A percentile compares a stretch with the other conserved stretches of the same genome.
These are phyloP conservation scores for Trichoderma endophyticum DNA, from an alignment of 2,329 filamentous ascomycete genomes.

Conservation along the genomic window DNA sequence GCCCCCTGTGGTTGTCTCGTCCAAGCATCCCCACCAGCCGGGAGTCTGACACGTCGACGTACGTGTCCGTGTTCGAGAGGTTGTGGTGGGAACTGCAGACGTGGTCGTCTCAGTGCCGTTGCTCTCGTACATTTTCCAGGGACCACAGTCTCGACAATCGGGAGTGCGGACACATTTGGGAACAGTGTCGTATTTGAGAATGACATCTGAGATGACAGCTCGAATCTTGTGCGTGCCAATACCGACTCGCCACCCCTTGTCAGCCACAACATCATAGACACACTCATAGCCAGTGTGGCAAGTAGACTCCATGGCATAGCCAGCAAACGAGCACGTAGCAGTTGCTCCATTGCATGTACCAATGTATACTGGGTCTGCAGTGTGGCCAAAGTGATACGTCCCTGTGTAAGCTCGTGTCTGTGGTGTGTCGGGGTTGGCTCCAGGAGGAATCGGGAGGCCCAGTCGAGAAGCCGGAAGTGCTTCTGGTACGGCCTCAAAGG, in stretches of 20 bases:
- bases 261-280: slow-evolving; percentile 85
- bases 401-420: slow-evolving; percentile 72
- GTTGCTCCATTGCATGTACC: slow-evolving; percentile 89
- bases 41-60: slow-evolving; percentile 88
- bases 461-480: slow-evolving; percentile 81
- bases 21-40: slow-evolving; percentile 84
- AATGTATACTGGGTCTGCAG: slow-evolving; percentile 91
- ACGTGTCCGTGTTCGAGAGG: slow-evolving; percentile 67
- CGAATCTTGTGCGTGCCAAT: slow-evolving; percentile 89
- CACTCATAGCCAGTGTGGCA: slow-evolving; percentile 89
- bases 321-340: slow-evolving; percentile 83
- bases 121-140: slow-evolving; percentile 94
- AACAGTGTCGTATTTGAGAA: slow-evolving; percentile 77
- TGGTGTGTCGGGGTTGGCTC: slow-evolving; percentile 65
- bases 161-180: slow-evolving; percentile 72
- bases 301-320: slow-evolving; percentile 89
- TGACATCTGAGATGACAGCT: slow-evolving; percentile 81
- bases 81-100: slow-evolving; percentile 54
- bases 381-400: slow-evolving; percentile 89
- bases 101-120: slow-evolving; percentile 79
- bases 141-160: slow-evolving; percentile 83
- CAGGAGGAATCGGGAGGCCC: slow-evolving; percentile 81
- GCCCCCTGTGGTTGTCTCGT: slow-evolving; percentile 50
- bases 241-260: slow-evolving; percentile 88
- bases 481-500: slow-evolving; percentile 90